phyloP scores from a whole-genome alignment of 2,329 filamentous ascomycete species.

The Rutstroemia sp. region DNA sequence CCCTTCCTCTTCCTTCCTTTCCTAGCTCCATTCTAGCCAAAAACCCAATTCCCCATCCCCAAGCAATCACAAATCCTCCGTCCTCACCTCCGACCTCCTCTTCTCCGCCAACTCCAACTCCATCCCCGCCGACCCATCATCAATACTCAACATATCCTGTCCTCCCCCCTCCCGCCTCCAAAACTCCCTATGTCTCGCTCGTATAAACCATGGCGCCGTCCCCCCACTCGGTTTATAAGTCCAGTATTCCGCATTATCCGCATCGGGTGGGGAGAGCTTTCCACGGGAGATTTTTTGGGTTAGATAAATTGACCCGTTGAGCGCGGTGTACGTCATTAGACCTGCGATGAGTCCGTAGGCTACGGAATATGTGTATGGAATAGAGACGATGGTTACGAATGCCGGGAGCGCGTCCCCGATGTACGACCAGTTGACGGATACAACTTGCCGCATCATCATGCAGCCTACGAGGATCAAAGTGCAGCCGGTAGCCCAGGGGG shows the following conservation, averaged over 20 bases:
- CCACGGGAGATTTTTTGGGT: conserved; percentile 40
- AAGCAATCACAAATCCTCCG: neutral
- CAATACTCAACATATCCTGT: conserved; percentile 6
- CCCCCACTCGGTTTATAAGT: conserved; percentile 41
- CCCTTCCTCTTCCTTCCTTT: too few relatives aligned
- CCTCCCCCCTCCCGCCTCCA: conserved; percentile 17
- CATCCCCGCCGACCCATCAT: conserved; percentile 6
- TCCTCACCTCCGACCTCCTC: conserved; percentile 1
- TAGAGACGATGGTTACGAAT: conserved; percentile 67
- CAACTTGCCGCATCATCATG: conserved; percentile 70
- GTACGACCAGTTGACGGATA: conserved; percentile 69
- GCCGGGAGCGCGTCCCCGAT: conserved; percentile 70
- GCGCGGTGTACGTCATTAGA: conserved; percentile 45
- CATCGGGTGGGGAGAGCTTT: conserved; percentile 43
- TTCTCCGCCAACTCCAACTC: conserved; percentile 8
- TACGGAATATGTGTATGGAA: conserved; percentile 73
- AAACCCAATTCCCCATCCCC: too few relatives aligned
- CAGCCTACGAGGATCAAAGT: conserved; percentile 68
- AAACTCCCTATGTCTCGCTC: conserved; percentile 17
- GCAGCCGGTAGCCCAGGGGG: conserved; percentile 70
- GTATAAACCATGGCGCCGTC: conserved; percentile 49
- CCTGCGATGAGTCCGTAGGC: conserved; percentile 69
- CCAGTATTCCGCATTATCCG: conserved; percentile 48
- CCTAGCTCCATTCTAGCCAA: too few relatives aligned
- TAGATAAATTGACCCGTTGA: conserved; percentile 46